Evolutionary conservation across 805 yeast species (phyloP), one percentile per base, ranked within the genome.

Genomic region (Candida coquimbonensis): DNA sequence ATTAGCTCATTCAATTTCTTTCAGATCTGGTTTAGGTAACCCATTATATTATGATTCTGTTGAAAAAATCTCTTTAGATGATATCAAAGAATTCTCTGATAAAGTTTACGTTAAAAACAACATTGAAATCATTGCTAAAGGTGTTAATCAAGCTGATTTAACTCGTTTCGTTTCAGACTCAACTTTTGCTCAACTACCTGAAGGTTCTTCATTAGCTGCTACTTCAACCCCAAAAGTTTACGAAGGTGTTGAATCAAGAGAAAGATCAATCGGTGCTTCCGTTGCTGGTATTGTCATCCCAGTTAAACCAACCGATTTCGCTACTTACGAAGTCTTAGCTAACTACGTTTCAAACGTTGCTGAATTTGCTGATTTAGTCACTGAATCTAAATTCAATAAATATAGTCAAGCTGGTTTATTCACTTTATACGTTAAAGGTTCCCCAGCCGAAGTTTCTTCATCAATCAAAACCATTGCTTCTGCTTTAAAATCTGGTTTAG

Each of bases 1-100:
- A 69, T 77, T 80, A 55, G 78, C 88, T 62, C 91, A 87, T 70
- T 78, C 80, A 56, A 70, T 81, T 49, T 79, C 95, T 42, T 93
- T 85, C 80, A 86, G 93, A 75, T 73, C 68, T 50, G 97, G 96
- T 45, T 79, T 87, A 60, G 97, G 96, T 61, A 79, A 83, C 68
- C 83, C 96, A 53, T 74, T 87, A 59, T 75, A 75, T 65, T 87
- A 77, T 64, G 84, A 85, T 65, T 85, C 87, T 50, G 74, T 76
- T 53, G 66, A 74, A 53, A 69, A 72, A 56, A 70, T 80, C 55
- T 51, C 82, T 33, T 58, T 78, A 45, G 88, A 81, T 45, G 88
- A 83, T 49, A 73, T 93, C 61, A 73, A 76, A 57, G 65, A 65
- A 38, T 87, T 72, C 63, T 90, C 95, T 52, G 66, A 77, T 53